Evolutionary conservation across 306 rosid species (phyloP), one percentile per base, ranked within the genome.

Genomic region (Prinsepia uniflora): DNA sequence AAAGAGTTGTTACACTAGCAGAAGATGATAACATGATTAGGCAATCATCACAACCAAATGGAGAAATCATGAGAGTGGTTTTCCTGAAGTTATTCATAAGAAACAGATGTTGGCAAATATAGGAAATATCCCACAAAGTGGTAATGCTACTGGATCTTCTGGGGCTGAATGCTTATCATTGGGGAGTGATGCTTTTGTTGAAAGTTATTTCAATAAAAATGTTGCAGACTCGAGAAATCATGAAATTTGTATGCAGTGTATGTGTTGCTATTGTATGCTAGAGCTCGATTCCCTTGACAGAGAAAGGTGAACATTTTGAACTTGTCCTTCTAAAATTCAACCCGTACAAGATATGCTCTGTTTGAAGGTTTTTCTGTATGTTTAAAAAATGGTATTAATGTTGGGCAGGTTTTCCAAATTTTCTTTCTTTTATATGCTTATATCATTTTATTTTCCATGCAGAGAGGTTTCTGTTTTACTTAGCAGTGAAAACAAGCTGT

Each of bases 401-500:
- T 53, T 19, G 40, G 6, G 6, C 19, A 2, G 41, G 3, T 20
- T 10, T 40, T 41, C 19, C 3, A 20, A 14, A 11, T 13, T 24
- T 52, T 48, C 52, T 17, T 34, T 59, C 47, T 4, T 68, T 58
- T 53, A 75, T 63, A 44, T 41, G 17, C 73, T 34, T 76, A 72
- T 62, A 36, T 61, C 52, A 3, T 62, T 65, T 70, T 71, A 78
- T 76, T 66, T 40, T 52, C 53, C 67, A 39, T 76, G 84, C 78
- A 85, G 99, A 62, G 87, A 94, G 71, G 96, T 91, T 78, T 92
- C 91, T 63, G 82, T 94, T 30, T 40, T 94, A 56, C 84, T 89
- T 65, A 94, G 96, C 87, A 94, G 85, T 71, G 86, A 78, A 72
- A 82, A 83, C 77, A 89, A 94, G 91, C 78, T 94, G 72, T 91